These are phyloP conservation scores for Annulohypoxylon nitens DNA, from an alignment of 495 filamentous ascomycete genomes.

Conservation along the genomic window DNA sequence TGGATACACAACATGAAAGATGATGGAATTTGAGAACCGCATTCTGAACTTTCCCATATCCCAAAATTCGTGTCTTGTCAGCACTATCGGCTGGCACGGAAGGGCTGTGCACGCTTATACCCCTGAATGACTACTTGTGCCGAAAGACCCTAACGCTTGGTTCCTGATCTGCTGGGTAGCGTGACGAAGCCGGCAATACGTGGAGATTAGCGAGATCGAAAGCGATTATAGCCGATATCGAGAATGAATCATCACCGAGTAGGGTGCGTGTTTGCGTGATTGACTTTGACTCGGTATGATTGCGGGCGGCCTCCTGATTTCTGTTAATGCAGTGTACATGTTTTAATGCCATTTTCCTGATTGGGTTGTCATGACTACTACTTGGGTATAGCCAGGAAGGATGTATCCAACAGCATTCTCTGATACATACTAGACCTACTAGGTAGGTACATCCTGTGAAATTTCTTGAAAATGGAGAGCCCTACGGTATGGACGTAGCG, in stretches of 20 bases:
- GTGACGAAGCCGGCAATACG: slow-evolving; percentile 4
- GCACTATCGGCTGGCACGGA: slow-evolving; percentile 28
- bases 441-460: background rate
- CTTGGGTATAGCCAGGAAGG: background rate
- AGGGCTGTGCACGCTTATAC: slow-evolving; percentile 35
- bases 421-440: background rate
- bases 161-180: slow-evolving; percentile 15
- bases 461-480: slow-evolving; percentile 1
- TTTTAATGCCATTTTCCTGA: background rate
- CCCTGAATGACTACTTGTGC: slow-evolving; percentile 20
- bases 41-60: slow-evolving; percentile 41
- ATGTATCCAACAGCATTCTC: background rate
- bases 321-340: background rate
- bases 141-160: slow-evolving; percentile 17
- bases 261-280: background rate
- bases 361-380: background rate
- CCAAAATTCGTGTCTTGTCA: slow-evolving; percentile 36
- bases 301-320: slow-evolving; percentile 30
- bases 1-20: slow-evolving; percentile 28
- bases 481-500: background rate
- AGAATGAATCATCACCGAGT: slow-evolving; percentile 29
- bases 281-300: slow-evolving; percentile 11
- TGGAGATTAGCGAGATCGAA: slow-evolving; percentile 5
- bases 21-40: slow-evolving; percentile 38
- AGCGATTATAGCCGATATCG: slow-evolving; percentile 32